Evolutionary conservation across 441 rosid genomes (phyloP).

Genomic region (Codiaeum variegatum): DNA sequence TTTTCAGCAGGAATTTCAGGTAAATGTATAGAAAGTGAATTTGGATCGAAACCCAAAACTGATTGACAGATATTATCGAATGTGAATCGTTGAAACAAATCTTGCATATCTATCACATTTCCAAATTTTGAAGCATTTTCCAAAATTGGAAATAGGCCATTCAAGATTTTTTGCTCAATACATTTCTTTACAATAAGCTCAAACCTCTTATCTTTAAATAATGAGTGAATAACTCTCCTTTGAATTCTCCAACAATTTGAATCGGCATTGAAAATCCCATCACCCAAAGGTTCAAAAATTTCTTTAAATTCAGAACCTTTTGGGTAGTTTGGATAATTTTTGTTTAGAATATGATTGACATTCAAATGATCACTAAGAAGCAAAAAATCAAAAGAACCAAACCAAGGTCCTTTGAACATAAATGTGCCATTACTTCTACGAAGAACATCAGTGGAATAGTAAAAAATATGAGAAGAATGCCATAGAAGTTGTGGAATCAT

Average conservation of each 20-base stretch:
- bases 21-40: slow-evolving; percentile 15
- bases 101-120: slow-evolving; percentile 18
- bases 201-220: slow-evolving; percentile 6
- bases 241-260: slow-evolving; percentile 21
- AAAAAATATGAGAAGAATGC: slow-evolving; percentile 9
- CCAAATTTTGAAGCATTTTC: slow-evolving; percentile 13
- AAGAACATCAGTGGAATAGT: slow-evolving; percentile 8
- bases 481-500: slow-evolving; percentile 27
- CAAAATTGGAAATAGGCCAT: slow-evolving; percentile 21
- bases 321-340: slow-evolving; percentile 27
- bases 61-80: slow-evolving; percentile 17
- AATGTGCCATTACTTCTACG: slow-evolving; percentile 8
- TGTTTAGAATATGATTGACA: slow-evolving; percentile 22
- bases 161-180: slow-evolving; percentile 6
- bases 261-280: slow-evolving; percentile 30
- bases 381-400: slow-evolving; percentile 16
- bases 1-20: slow-evolving; percentile 10
- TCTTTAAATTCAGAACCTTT: slow-evolving; percentile 26
- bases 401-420: slow-evolving; percentile 34
- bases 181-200: background rate
- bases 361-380: slow-evolving; percentile 27
- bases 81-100: slow-evolving; percentile 18
- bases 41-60: slow-evolving; percentile 20
- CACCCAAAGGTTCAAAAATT: slow-evolving; percentile 29
- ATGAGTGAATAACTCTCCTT: slow-evolving; percentile 20